These are phyloP conservation scores for Hemerocallis citrina DNA, from an alignment of 106 monocot genomes.

Conservation along the genomic window DNA sequence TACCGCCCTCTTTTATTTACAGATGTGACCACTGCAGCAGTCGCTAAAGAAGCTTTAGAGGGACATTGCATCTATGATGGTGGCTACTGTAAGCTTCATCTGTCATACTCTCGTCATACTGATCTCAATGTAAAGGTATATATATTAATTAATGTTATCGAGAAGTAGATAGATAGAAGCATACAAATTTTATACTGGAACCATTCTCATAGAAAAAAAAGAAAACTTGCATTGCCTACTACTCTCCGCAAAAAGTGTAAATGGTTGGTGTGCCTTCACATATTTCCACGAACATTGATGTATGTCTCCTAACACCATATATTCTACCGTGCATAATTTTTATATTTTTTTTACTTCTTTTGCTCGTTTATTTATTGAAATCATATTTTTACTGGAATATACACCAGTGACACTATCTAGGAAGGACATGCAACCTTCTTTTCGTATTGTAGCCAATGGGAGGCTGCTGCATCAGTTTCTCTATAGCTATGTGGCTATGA, in stretches of 20 bases:
- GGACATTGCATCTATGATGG: slow-evolving; percentile 99
- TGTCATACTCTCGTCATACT: slow-evolving; percentile 96
- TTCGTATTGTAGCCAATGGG: no score
- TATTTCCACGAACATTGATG: slow-evolving; percentile 1
- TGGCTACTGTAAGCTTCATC: slow-evolving; percentile 98
- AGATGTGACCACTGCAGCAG: slow-evolving; percentile 74
- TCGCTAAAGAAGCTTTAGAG: slow-evolving; percentile 91
- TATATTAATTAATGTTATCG: slow-evolving; percentile 40
- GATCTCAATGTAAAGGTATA: slow-evolving; percentile 94
- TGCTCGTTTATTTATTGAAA: no score
- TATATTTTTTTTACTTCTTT: no score
- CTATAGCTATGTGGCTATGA: no score
- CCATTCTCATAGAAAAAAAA: background rate
- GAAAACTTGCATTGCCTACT: background rate
- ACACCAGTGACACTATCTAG: no score
- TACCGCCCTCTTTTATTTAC: slow-evolving; percentile 8
- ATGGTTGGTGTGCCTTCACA: background rate
- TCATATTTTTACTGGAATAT: no score
- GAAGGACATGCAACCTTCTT: no score
- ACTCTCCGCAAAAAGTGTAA: background rate
- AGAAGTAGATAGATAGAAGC: slow-evolving; percentile 7
- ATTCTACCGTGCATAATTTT: background rate
- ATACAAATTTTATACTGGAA: background rate
- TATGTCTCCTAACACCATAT: slow-evolving; percentile 6
- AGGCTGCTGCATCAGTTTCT: no score